Evolutionary conservation across 1,284 basidiomycete genomes (phyloP), one percentile per base, ranked within the genome.

Genomic region (Cutaneotrichosporon mucoides): DNA sequence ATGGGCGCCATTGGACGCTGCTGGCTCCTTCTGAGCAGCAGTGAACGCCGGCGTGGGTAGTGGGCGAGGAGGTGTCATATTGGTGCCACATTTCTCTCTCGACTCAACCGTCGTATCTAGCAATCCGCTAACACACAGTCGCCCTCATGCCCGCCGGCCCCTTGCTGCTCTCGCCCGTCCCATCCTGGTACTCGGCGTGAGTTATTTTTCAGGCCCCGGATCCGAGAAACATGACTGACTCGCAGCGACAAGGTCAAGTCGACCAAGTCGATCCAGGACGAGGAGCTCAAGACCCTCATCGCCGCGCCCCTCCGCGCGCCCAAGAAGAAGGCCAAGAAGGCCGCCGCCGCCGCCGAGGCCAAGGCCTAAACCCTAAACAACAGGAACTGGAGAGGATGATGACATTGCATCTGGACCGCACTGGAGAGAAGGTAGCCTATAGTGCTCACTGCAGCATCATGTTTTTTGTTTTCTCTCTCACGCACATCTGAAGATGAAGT

Each of bases 241-340:
- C 34, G 24, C 60, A 77, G 75, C 37, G 77, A 93, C 73, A 83
- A 94, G 62, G 84, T 95, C 69, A 51, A 54, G 57, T 87, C 88
- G 6, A 87, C 90, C 69, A 93, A 94, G 77, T 86, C 90, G 75
- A 81, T 98, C 64, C 86, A 92, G 78, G 90, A 96, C 69, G 86
- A 88, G 68, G 89, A 89, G 70, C 79, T 92, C 71, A 91, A 92
- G 81, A 81, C 83, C 41, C 81, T 91, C 44, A 79, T 97, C 64
- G 81, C 87, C 53, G 87, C 88, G 77, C 87, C 86, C 64, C 80
- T 98, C 66, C 86, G 94, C 62, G 90, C 92, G 78, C 86, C 82
- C 77, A 96, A 92, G 86, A 95, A 94, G 85, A 89, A 84, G 80
- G 88, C 89, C 82, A 91, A 90, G 82, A 84, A 86, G 74, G 79